Base-by-base conservation (phyloP, 352 stramenopile genomes). In the Blastocystis sp. region DNA sequence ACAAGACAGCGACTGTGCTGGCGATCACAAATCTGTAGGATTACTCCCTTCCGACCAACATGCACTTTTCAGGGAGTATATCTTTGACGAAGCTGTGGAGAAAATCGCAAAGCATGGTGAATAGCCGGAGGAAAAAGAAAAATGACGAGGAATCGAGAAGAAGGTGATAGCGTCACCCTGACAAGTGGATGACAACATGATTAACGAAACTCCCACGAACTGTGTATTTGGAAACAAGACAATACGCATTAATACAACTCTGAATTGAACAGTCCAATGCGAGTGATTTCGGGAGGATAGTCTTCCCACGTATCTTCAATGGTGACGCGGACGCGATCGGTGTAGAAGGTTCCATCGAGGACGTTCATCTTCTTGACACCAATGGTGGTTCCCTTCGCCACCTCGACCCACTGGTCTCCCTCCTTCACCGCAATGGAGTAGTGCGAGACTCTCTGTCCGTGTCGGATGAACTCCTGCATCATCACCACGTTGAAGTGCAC, bases 401-500 rank as follows among this genome's bases (percentile, higher is more conserved):
- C 57, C 29, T 85, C 75, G 27, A 48, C 29, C 57, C 63, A 85
- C 7, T 69, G 29, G 4, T 72, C 75, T 8, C 53, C 53, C 48
- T 85, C 49, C 40, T 54, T 18, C 6, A 85, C 46, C 4, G 57
- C 8, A 38, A 85, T 76, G 16, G 44, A 36, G 24, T 76, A 85
- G 40, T 85, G 57, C 27, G 75, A 75, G 16, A 85, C 63, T 27
- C 40, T 72, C 63, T 85, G 75, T 0, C 75, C 75, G 51, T 72
- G 63, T 9, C 75, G 75, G 18, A 85, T 75, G 75, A 85, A 85
- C 42, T 85, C 75, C 51, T 85, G 75, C 40, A 54, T 76, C 75
- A 85, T 85, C 14, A 85, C 46, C 44, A 76, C 75, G 42, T 85
- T 85, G 75, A 85, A 85, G 4, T 14, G 48, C n/a, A 85, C 75